Evolutionary conservation across 257 asterid species (phyloP).

Genomic region (Lycium ferocissimum): DNA sequence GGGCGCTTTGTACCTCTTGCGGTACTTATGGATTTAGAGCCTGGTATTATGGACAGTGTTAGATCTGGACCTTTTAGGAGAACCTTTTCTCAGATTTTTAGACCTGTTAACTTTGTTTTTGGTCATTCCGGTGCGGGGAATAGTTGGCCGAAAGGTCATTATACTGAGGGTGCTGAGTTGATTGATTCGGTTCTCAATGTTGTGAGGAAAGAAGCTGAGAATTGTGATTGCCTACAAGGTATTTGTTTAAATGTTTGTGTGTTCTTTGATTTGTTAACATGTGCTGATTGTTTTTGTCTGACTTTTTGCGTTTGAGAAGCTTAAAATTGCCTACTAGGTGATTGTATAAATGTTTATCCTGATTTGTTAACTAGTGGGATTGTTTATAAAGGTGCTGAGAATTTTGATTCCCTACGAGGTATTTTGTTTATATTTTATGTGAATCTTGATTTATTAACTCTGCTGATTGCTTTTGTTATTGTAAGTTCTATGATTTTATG

Average conservation of each 20-base stretch:
- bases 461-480: neutral
- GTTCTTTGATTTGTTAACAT: neutral
- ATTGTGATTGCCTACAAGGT: conserved; percentile 36
- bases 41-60: conserved; percentile 61
- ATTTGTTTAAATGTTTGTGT: neutral
- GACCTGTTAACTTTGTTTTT: conserved; percentile 50
- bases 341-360: neutral
- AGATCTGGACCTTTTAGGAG: conserved; percentile 43
- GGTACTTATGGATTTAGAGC: conserved; percentile 60
- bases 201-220: conserved; percentile 17
- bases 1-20: conserved; percentile 55
- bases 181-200: conserved; percentile 53
- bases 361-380: too few relatives aligned
- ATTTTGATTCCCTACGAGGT: neutral
- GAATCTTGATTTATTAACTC: neutral
- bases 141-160: conserved; percentile 51
- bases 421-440: too few relatives aligned
- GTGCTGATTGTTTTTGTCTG: too few relatives aligned
- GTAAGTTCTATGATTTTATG: neutral
- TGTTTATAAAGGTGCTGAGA: neutral
- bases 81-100: conserved; percentile 37
- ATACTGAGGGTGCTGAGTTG: conserved; percentile 58
- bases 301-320: neutral
- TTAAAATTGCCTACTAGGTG: neutral
- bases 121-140: conserved; percentile 48